Evolutionary conservation across 345 rosid genomes (phyloP).

Genomic region (Citrus cavaleriei): DNA sequence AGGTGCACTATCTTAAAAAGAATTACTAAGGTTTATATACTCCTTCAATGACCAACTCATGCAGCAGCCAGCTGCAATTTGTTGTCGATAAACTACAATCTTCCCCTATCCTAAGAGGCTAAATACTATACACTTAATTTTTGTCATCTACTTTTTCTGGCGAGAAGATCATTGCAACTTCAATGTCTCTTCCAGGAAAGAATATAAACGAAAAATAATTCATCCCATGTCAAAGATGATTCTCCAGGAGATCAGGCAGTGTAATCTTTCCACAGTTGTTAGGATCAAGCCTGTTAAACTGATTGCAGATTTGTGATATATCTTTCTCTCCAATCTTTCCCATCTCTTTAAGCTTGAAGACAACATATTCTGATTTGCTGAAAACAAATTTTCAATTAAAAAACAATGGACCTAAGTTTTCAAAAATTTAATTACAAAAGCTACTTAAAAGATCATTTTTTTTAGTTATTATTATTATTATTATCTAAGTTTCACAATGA

Average conservation of each 20-base stretch:
- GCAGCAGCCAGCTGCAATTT: not conserved
- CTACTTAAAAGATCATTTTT: not conserved
- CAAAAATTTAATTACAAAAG: too few relatives aligned
- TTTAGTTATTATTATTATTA: too few relatives aligned
- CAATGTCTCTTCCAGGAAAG: not conserved
- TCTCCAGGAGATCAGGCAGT: constrained; percentile 41
- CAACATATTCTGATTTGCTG: constrained; percentile 74
- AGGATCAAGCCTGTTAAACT: constrained; percentile 63
- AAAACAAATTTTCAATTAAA: not conserved
- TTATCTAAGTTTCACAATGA: not conserved
- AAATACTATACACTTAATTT: not conserved
- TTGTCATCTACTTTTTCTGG: not conserved
- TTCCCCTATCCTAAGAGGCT: not conserved
- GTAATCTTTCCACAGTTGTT: constrained; percentile 61
- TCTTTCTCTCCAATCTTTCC: constrained; percentile 62
- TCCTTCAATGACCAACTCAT: not conserved
- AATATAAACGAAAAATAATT: not conserved
- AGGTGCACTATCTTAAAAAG: not conserved
- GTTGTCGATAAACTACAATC: not conserved
- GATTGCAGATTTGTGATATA: constrained; percentile 44
- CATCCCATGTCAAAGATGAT: constrained; percentile 14
- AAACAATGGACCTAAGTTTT: not conserved
- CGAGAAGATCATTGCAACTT: not conserved
- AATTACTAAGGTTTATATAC: not conserved
- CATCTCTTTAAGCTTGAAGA: constrained; percentile 75